Conservation (phyloP, 495 filamentous ascomycete species). For the Annulohypoxylon stygium region DNA sequence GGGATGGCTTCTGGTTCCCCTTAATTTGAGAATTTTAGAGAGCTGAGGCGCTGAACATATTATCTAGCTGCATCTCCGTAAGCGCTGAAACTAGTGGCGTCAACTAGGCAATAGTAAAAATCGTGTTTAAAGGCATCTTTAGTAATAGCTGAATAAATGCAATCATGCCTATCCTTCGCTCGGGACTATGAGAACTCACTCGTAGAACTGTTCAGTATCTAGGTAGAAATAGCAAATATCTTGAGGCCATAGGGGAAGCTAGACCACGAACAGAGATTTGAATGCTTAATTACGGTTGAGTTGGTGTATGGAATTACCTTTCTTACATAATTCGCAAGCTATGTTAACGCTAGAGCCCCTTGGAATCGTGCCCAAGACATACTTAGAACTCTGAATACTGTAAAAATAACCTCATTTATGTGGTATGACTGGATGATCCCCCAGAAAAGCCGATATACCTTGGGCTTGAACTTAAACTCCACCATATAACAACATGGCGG, state of each 20-base stretch:
- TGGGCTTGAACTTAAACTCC: not conserved
- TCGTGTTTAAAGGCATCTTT: not conserved
- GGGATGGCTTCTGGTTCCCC: not conserved
- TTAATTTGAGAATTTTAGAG: not conserved
- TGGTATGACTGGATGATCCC: not conserved
- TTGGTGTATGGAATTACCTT: not conserved
- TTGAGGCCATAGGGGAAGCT: not conserved
- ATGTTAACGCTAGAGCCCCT: not conserved
- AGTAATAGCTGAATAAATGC: not conserved
- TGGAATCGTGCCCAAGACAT: not conserved
- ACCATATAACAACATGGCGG: not conserved
- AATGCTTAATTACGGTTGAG: not conserved
- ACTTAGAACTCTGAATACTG: not conserved
- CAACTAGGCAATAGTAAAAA: not conserved
- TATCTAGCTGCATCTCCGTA: not conserved
- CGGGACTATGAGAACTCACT: not conserved
- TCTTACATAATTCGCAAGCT: not conserved
- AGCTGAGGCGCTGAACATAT: not conserved
- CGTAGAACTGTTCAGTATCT: not conserved
- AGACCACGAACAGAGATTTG: not conserved
- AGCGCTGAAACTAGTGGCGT: not conserved
- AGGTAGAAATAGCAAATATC: not conserved
- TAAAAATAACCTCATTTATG: not conserved
- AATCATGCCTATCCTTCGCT: not conserved
- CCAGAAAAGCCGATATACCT: not conserved